Conservation (phyloP, 1,139 yeast species). For the Yamadazyma pseudoaaseri region DNA sequence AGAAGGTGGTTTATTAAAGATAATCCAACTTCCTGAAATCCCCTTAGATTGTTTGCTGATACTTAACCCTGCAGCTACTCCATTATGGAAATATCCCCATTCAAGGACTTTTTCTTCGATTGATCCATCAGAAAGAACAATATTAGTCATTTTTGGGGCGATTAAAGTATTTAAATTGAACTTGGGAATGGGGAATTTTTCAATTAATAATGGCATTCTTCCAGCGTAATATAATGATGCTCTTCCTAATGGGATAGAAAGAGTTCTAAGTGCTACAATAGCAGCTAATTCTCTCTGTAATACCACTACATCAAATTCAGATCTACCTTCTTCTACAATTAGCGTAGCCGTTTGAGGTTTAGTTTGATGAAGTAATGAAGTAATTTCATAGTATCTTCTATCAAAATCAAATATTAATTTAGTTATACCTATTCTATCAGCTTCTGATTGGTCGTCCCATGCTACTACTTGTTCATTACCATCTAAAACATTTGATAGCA, state of each 20-base stretch:
- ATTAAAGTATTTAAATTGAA: slow-evolving; percentile 69
- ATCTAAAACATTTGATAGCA: slow-evolving; percentile 47
- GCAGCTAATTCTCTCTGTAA: slow-evolving; percentile 66
- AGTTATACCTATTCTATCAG: slow-evolving; percentile 65
- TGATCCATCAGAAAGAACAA: slow-evolving; percentile 56
- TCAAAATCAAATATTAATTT: slow-evolving; percentile 74
- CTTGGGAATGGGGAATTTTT: slow-evolving; percentile 76
- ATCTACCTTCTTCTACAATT: slow-evolving; percentile 28
- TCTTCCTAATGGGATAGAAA: slow-evolving; percentile 76
- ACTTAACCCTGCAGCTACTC: slow-evolving; percentile 84
- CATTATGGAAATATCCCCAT: slow-evolving; percentile 94
- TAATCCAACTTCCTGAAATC: slow-evolving; percentile 89
- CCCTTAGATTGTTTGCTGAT: slow-evolving; percentile 69
- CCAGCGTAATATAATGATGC: slow-evolving; percentile 72
- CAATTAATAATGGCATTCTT: slow-evolving; percentile 77
- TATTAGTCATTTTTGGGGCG: slow-evolving; percentile 64
- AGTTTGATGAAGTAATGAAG: slow-evolving; percentile 68
- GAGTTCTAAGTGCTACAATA: slow-evolving; percentile 66
- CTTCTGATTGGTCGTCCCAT: slow-evolving; percentile 69
- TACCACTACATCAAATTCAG: slow-evolving; percentile 58
- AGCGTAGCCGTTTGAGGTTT: slow-evolving; percentile 54
- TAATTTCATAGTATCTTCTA: slow-evolving; percentile 75
- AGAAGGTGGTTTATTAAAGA: slow-evolving; percentile 74
- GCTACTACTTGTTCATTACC: slow-evolving; percentile 48
- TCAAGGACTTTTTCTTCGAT: slow-evolving; percentile 51